Base-by-base conservation (phyloP, 805 yeast species). In the Schizosaccharomyces japonicus region DNA sequence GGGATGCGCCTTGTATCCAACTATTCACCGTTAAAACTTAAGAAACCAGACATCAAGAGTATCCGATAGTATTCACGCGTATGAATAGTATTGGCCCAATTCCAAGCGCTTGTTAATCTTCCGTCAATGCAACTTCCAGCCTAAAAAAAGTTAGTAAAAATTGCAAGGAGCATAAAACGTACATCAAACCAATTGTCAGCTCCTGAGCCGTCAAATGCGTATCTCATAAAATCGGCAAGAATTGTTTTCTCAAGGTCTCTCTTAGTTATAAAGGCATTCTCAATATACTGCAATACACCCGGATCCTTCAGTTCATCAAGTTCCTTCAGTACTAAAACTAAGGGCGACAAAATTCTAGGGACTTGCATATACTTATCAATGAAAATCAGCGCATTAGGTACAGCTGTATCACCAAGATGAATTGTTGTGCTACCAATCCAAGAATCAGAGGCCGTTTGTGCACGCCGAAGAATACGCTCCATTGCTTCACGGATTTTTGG, bases 51-150 rank as follows among this genome's bases (percentile, higher is more conserved):
- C 47, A 45, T 45, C 17, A 45, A 23, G 17, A 80, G 2, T 84
- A 81, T 48, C 80, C 72, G 0, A 90, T 80, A 45, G 80, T 63
- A 48, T 85, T 70, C 21, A 15, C 30, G 28, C 47, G 28, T 45
- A 5, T 21, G 11, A 31, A 45, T 45, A 3, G 17, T 23, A 27
- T 45, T 45, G 40, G 39, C 17, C 47, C 47, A 45, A 45, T 45
- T 45, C 47, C 47, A 45, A n/a, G 47, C 47, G 27, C 36, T 28
- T 5, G 47, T 45, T 10, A 45, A 13, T 5, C 47, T 21, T 19
- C 90, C 92, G 58, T 80, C 92, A 46, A 80, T 80, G 61, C 92
- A 80, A 2, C 81, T 74, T 1, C 92, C 92, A 28, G 84, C 81
- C n/a, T n/a, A n/a, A n/a, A n/a, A n/a, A n/a, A n/a, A n/a, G n/a